Base-by-base conservation (phyloP, 306 rosid genomes). In the Cicer bijugum region DNA sequence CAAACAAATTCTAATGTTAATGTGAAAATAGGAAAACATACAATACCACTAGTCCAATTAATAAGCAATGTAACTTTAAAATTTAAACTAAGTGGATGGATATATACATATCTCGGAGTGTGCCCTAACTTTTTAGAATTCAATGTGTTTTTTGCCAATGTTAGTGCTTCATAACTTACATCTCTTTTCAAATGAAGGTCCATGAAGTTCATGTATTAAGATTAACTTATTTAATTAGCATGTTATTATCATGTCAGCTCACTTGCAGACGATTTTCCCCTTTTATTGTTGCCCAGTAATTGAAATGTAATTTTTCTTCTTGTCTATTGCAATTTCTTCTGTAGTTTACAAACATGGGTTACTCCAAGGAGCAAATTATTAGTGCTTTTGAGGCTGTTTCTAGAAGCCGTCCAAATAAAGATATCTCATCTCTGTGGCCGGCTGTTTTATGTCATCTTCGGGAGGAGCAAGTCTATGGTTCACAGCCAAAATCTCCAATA, bases 281-380 rank as follows among this genome's bases (percentile, higher is more conserved):
- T 0, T 15, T 51, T 52, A 47, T 71, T 28, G 9, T n/a, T 47
- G 7, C 64, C 63, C 63, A 53, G 43, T 60, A 45, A 35, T 73
- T 51, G 62, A 67, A 69, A 72, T 44, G 15, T 8, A 17, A 42
- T 11, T 35, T 75, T 19, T 51, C 53, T 16, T 39, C 20, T 38
- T 15, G 56, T 43, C 52, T 23, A 11, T 43, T 75, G 74, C 66
- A 12, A 50, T 68, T 8, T 72, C 35, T 69, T 51, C 51, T 75
- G 68, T 72, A 93, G 98, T 90, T 89, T 78, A 78, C 86, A 75
- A 56, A 64, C 48, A 86, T 87, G 96, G 98, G 98, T n/a, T 91
- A 85, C 87, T 80, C 91, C 53, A 86, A 83, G 87, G 94, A 93
- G 76, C 88, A 86, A 67, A 79, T 89, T 80, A 64, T 81, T 69